Evolutionary conservation across 768 basidiomycete genomes (phyloP).

Genomic region (Tulasnella sp.): DNA sequence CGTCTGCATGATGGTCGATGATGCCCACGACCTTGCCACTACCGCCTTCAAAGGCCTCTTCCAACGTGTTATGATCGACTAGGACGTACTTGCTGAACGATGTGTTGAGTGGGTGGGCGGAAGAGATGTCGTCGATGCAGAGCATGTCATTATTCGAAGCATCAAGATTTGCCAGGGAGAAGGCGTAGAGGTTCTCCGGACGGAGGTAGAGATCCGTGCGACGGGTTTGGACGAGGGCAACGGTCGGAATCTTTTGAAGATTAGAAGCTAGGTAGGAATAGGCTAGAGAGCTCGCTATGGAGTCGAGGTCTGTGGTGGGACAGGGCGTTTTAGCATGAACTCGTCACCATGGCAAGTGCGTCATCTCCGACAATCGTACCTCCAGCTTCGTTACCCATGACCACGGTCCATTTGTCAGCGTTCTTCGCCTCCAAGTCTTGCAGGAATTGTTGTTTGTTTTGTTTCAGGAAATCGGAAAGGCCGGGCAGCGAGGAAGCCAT

Average conservation of each 20-base stretch:
- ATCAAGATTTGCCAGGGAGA: constrained; percentile 50
- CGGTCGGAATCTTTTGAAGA: constrained; percentile 44
- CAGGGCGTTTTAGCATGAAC: background rate
- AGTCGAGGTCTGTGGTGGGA: constrained; percentile 48
- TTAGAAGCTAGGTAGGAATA: constrained; percentile 69
- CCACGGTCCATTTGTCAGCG: constrained; percentile 65
- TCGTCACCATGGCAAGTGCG: background rate
- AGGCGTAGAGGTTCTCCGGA: constrained; percentile 77
- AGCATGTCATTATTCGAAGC: constrained; percentile 50
- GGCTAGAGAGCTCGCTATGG: constrained; percentile 74
- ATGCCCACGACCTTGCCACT: constrained; percentile 54
- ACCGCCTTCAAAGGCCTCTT: constrained; percentile 35
- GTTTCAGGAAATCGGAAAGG: constrained; percentile 37
- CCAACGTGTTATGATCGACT: constrained; percentile 83
- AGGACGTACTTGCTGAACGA: constrained; percentile 61
- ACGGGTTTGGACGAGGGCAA: constrained; percentile 67
- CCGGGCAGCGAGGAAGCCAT: background rate
- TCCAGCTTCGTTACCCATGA: constrained; percentile 95
- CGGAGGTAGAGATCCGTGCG: constrained; percentile 67
- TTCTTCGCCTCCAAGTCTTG: constrained; percentile 43
- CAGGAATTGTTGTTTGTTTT: constrained; percentile 54
- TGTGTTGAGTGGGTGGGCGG: constrained; percentile 33
- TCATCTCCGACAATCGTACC: no score
- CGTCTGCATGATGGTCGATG: constrained; percentile 90
- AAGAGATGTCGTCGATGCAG: constrained; percentile 57